A percentile compares a stretch with the other conserved stretches of the same genome.
Conservation (phyloP, 306 rosid species). For the Coriaria nepalensis region DNA sequence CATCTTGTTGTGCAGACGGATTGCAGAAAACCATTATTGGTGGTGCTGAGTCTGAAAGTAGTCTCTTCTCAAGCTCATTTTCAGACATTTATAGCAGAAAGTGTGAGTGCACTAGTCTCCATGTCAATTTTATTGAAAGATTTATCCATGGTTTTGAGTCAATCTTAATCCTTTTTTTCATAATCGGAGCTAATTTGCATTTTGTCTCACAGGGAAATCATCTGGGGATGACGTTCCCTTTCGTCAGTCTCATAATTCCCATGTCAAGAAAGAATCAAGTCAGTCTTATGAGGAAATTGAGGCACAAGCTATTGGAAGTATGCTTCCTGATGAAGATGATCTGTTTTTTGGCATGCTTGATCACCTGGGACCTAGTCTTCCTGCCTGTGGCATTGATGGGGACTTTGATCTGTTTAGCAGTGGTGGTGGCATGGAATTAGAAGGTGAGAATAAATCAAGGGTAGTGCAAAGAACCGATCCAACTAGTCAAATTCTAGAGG, state of each 20-base stretch:
- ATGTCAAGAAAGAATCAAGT: conserved; percentile 25
- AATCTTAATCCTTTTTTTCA: not conserved
- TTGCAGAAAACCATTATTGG: conserved; percentile 17
- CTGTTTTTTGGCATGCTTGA: conserved; percentile 28
- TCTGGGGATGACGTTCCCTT: conserved; percentile 14
- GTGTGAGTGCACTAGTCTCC: conserved; percentile 16
- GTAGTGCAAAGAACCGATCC: conserved; percentile 16
- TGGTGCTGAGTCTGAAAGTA: conserved; percentile 38
- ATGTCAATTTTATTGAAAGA: too few species aligned
- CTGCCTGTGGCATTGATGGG: conserved; percentile 22
- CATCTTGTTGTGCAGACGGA: conserved; percentile 20
- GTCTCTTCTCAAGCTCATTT: conserved; percentile 40
- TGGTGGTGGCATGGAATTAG: conserved; percentile 41
- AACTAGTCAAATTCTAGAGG: conserved; percentile 20
- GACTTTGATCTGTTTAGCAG: conserved; percentile 33
- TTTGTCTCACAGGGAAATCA: conserved; percentile 14
- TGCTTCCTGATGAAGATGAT: conserved; percentile 34
- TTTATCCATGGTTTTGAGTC: too few species aligned
- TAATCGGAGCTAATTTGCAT: conserved; percentile 3
- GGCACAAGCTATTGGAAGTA: conserved; percentile 37
- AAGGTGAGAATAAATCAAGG: conserved; percentile 18
- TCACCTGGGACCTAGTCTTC: conserved; percentile 21
- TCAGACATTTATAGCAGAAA: conserved; percentile 27
- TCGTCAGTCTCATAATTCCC: conserved; percentile 36
- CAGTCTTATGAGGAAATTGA: conserved; percentile 32